A percentile compares a stretch with the other conserved stretches of the same genome.
Evolutionary conservation across 306 rosid genomes (phyloP).

Genomic region (Vigna reflexopilosa): DNA sequence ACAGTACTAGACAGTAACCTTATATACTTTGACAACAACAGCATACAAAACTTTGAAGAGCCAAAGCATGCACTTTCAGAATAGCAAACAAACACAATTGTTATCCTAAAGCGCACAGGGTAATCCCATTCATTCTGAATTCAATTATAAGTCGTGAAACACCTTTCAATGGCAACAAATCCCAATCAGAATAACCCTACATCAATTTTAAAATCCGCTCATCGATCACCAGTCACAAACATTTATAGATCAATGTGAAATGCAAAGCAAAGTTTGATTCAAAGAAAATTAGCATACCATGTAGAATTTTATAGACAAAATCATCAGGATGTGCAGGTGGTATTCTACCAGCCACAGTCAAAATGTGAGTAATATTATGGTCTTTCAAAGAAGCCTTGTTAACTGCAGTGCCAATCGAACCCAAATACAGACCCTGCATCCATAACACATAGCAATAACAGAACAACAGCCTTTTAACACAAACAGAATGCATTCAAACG

Average conservation of each 20-base stretch:
- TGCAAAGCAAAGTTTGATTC: not conserved
- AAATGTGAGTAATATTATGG: constrained; percentile 71
- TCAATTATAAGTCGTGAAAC: not conserved
- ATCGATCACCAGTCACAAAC: not conserved
- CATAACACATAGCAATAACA: constrained; percentile 2
- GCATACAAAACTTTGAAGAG: not conserved
- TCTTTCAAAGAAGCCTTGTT: constrained; percentile 64
- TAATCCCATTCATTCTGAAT: not conserved
- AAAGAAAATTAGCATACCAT: constrained; percentile 53
- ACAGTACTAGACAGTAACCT: constrained; percentile 25
- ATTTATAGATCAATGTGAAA: not conserved
- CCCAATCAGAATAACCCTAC: constrained; percentile 16
- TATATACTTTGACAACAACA: constrained; percentile 23
- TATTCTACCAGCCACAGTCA: constrained; percentile 68
- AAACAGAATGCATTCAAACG: constrained; percentile 23
- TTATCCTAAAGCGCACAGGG: not conserved
- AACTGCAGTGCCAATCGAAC: constrained; percentile 71
- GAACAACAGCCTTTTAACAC: not conserved
- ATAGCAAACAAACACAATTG: not conserved
- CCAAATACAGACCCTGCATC: constrained; percentile 82
- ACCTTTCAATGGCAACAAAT: constrained; percentile 2
- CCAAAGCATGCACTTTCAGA: constrained; percentile 10
- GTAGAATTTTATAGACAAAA: constrained; percentile 63
- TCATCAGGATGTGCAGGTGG: constrained; percentile 63
- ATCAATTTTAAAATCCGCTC: not conserved